These are phyloP conservation scores for Lodderomyces elongisporus DNA, from an alignment of 1,139 yeast genomes.

Conservation along the genomic window DNA sequence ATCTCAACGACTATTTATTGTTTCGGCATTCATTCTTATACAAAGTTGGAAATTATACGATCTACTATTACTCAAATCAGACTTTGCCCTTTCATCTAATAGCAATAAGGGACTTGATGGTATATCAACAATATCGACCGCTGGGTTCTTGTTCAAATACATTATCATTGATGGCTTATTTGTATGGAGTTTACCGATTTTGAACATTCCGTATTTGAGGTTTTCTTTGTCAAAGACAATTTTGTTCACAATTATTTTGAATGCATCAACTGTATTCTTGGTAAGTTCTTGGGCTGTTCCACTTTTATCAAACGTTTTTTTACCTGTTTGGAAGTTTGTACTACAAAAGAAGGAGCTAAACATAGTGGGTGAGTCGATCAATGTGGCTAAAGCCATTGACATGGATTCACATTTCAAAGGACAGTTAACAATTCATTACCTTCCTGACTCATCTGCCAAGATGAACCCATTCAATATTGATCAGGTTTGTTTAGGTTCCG, in stretches of 20 bases:
- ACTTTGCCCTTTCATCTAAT: constrained; percentile 13
- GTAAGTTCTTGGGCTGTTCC: constrained; percentile 38
- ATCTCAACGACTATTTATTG: constrained; percentile 67
- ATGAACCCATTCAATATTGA: constrained; percentile 71
- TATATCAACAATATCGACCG: constrained; percentile 39
- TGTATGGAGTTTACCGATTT: constrained; percentile 62
- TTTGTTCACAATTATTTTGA: constrained; percentile 33
- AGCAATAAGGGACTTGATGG: too few relatives aligned
- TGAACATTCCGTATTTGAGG: constrained; percentile 69
- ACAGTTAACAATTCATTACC: constrained; percentile 73
- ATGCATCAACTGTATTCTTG: constrained; percentile 36
- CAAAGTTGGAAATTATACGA: constrained; percentile 85
- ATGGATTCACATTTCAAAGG: constrained; percentile 78
- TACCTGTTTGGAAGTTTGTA: constrained; percentile 46
- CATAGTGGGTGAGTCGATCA: constrained; percentile 54
- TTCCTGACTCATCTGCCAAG: constrained; percentile 87
- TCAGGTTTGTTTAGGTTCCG: constrained; percentile 50
- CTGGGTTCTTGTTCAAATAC: constrained; percentile 66
- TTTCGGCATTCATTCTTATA: constrained; percentile 62
- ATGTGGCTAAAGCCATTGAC: constrained; percentile 44
- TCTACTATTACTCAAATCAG: constrained; percentile 41
- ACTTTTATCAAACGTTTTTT: constrained; percentile 25
- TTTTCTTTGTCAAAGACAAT: constrained; percentile 54
- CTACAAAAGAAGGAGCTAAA: constrained; percentile 57
- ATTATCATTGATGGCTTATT: constrained; percentile 66